Percentiles rank a stretch among this genome's conserved stretches.
These are phyloP conservation scores for Lasiodiplodia theobromae DNA, from an alignment of 2,329 filamentous ascomycete genomes.

Conservation along the genomic window DNA sequence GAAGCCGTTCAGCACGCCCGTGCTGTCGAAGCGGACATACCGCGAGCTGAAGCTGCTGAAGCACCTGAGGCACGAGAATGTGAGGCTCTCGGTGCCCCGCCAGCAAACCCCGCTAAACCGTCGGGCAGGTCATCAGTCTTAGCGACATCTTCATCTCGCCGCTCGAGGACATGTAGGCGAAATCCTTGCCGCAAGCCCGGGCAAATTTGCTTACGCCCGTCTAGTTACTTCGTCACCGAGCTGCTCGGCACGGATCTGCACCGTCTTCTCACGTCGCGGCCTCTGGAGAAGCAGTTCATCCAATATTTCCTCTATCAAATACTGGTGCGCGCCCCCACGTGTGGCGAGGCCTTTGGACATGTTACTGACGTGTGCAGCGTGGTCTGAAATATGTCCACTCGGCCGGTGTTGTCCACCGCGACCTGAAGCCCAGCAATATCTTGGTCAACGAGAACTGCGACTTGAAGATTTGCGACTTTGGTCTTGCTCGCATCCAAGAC, in stretches of 20 bases:
- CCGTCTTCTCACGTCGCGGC: slow-evolving; percentile 90
- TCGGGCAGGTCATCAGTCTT: slow-evolving; percentile 81
- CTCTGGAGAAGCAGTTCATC: slow-evolving; percentile 98
- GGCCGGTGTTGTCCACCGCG: slow-evolving; percentile 94
- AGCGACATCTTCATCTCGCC: slow-evolving; percentile 99
- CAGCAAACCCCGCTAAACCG: slow-evolving; percentile 9
- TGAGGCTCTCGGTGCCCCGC: slow-evolving; percentile 51
- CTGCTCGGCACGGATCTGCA: slow-evolving; percentile 96
- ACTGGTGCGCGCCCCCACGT: slow-evolving; percentile 67
- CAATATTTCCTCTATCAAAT: slow-evolving; percentile 99
- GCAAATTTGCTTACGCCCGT: slow-evolving; percentile 31
- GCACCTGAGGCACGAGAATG: slow-evolving; percentile 96
- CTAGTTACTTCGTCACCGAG: slow-evolving; percentile 96
- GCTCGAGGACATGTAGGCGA: slow-evolving; percentile 90
- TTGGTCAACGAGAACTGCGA: slow-evolving; percentile 99
- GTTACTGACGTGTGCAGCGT: slow-evolving; percentile 65
- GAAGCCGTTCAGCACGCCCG: slow-evolving; percentile 99
- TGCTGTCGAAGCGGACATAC: slow-evolving; percentile 96
- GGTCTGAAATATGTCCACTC: slow-evolving; percentile 99
- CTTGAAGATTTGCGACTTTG: slow-evolving; percentile 99
- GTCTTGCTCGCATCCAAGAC: slow-evolving; percentile 95
- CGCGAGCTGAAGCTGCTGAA: slow-evolving; percentile 97
- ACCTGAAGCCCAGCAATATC: slow-evolving; percentile 98
- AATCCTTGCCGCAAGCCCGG: slow-evolving; percentile 19
- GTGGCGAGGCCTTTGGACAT: slow-evolving; percentile 17